phyloP scores from a whole-genome alignment of 352 stramenopile genomes.

The Blastocystis sp. region DNA sequence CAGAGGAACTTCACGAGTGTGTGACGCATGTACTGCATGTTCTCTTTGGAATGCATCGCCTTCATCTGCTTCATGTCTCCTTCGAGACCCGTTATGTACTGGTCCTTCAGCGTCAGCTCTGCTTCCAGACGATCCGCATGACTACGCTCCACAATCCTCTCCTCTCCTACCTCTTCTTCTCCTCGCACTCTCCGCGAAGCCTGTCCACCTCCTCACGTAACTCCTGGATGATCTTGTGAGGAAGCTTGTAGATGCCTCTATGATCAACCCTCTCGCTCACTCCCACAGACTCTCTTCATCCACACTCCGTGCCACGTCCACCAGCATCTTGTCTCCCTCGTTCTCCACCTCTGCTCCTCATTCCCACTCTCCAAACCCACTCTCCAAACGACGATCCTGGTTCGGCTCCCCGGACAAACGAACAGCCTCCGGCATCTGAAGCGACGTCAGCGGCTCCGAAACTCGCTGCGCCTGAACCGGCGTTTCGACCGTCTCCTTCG shows the following conservation, averaged over 20 bases:
- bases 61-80: slow-evolving; percentile 54
- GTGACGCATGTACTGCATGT: slow-evolving; percentile 52
- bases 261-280: not conserved
- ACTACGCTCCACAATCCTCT: not conserved
- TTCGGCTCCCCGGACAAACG: not conserved
- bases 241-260: slow-evolving; percentile 45
- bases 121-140: not conserved
- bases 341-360: slow-evolving; percentile 22
- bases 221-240: slow-evolving; percentile 42
- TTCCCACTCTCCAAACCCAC: not conserved
- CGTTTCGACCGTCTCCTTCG: too few species aligned
- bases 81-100: slow-evolving; percentile 36
- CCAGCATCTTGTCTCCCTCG: slow-evolving; percentile 15
- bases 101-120: slow-evolving; percentile 34
- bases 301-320: not conserved
- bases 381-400: not conserved
- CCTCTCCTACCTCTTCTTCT: slow-evolving; percentile 1
- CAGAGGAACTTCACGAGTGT: slow-evolving; percentile 52
- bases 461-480: not conserved
- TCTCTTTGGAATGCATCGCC: not conserved
- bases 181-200: not conserved
- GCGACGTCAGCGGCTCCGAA: not conserved
- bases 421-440: not conserved
- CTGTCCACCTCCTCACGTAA: not conserved
- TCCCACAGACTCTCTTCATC: slow-evolving; percentile 4